Percentiles rank a stretch among this genome's conserved stretches.
phyloP scores from a whole-genome alignment of 1,284 basidiomycete species.

The Tilletia setariae region DNA sequence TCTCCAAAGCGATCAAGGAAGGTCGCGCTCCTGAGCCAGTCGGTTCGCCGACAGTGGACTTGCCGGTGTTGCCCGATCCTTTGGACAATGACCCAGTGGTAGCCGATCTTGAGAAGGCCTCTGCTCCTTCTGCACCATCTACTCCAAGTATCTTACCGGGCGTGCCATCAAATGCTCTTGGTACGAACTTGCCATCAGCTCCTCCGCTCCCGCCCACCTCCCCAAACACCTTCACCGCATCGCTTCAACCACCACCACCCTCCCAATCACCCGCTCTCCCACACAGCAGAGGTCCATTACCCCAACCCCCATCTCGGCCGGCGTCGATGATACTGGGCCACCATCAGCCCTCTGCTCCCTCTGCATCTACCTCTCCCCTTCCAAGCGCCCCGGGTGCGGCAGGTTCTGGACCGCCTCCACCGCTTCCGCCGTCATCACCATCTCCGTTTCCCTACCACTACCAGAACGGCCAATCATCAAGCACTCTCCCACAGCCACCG shows the following conservation, averaged over 20 bases:
- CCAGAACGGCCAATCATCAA: too few species aligned
- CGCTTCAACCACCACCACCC: background rate
- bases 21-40: slow-evolving; percentile 49
- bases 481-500: too few species aligned
- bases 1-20: slow-evolving; percentile 81
- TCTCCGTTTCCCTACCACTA: background rate
- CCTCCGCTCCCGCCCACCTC: too few species aligned
- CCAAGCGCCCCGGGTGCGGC: background rate
- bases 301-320: too few species aligned
- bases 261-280: background rate
- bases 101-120: too few species aligned
- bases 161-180: too few species aligned
- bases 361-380: background rate
- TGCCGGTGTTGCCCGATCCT: background rate
- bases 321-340: background rate
- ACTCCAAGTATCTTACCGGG: too few species aligned
- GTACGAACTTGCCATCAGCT: too few species aligned
- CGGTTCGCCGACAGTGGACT: background rate
- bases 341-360: background rate
- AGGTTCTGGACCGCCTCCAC: background rate
- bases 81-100: background rate
- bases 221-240: background rate
- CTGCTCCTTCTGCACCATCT: too few species aligned
- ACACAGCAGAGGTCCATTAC: too few species aligned
- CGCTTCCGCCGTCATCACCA: background rate